These are phyloP conservation scores for Apiotrichum mycotoxinovorans DNA, from an alignment of 1,284 basidiomycete genomes.

Conservation along the genomic window DNA sequence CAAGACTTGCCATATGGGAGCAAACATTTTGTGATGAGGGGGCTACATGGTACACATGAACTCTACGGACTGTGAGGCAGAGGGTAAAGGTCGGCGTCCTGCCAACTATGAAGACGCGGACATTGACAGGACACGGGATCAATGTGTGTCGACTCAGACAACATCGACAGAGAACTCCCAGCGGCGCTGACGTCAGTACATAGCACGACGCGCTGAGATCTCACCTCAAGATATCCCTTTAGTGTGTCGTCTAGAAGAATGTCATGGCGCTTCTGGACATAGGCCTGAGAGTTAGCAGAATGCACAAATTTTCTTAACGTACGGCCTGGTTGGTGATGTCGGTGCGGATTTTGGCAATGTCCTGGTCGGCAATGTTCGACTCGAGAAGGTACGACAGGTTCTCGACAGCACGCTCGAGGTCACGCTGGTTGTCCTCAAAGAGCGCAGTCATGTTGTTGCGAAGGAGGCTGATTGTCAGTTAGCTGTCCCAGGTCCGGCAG, in stretches of 20 bases:
- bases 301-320: constrained; percentile 32
- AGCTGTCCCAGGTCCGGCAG: constrained; percentile 1
- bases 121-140: not conserved
- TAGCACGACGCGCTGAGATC: constrained; percentile 49
- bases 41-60: constrained; percentile 3
- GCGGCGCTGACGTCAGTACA: constrained; percentile 14
- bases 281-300: constrained; percentile 59
- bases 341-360: constrained; percentile 76
- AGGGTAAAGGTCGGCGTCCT: not conserved
- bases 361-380: constrained; percentile 75
- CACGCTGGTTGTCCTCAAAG: constrained; percentile 96
- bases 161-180: constrained; percentile 51
- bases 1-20: not conserved
- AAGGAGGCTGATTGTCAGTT: constrained; percentile 50
- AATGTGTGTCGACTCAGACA: not conserved
- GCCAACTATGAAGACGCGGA: not conserved
- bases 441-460: constrained; percentile 90
- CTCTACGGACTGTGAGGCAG: not conserved
- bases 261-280: constrained; percentile 92
- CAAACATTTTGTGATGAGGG: not conserved
- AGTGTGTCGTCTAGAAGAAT: constrained; percentile 93
- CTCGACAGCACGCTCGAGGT: constrained; percentile 92
- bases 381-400: constrained; percentile 90
- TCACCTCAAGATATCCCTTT: constrained; percentile 72
- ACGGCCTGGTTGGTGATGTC: constrained; percentile 93